phyloP scores from a whole-genome alignment of 495 filamentous ascomycete genomes.

The Bryoglossum gracile region DNA sequence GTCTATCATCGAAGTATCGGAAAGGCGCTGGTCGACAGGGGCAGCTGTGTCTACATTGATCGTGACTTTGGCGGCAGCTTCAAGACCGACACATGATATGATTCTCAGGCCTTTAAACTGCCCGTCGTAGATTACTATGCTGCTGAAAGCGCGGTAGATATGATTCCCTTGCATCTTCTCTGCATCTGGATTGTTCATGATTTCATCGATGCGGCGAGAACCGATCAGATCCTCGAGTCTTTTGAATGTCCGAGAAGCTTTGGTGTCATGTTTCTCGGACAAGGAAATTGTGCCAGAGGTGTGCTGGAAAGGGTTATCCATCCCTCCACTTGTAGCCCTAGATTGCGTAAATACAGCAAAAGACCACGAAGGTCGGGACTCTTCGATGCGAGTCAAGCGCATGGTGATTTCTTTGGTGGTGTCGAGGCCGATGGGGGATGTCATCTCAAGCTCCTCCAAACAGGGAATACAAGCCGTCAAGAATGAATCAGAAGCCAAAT shows the following conservation, averaged over 20 bases:
- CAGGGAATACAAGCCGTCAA: constrained; percentile 1
- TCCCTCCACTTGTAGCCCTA: background rate
- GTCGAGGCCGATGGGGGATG: constrained; percentile 20
- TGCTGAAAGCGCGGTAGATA: constrained; percentile 38
- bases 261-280: constrained; percentile 20
- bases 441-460: constrained; percentile 19
- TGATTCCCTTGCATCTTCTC: constrained; percentile 44
- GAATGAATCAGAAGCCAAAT: constrained; percentile 1
- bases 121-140: constrained; percentile 41
- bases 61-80: constrained; percentile 38
- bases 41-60: constrained; percentile 29
- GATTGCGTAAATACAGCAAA: constrained; percentile 14
- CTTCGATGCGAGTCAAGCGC: constrained; percentile 8
- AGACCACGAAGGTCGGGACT: constrained; percentile 12
- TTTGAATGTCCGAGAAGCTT: constrained; percentile 30
- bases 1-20: constrained; percentile 27
- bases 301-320: constrained; percentile 6
- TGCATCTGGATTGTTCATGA: constrained; percentile 31
- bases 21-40: constrained; percentile 24
- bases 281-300: constrained; percentile 13
- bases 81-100: constrained; percentile 33
- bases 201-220: constrained; percentile 29
- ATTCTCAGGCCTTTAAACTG: constrained; percentile 37
- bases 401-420: constrained; percentile 11
- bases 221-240: constrained; percentile 36